Conservation (phyloP, 257 asterid genomes). For the Voacanga thouarsii region DNA sequence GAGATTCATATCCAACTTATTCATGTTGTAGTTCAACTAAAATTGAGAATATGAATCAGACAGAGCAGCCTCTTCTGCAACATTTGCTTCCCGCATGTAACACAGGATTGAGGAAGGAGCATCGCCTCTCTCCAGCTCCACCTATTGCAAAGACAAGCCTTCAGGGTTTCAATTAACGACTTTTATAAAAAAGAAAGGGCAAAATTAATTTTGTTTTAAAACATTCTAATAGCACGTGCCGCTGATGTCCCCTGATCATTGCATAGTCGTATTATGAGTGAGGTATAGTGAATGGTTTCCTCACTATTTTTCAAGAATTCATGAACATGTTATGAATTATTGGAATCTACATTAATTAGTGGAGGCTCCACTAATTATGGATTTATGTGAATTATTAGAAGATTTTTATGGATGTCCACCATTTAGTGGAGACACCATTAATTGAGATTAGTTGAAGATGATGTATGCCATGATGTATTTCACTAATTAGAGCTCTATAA, state of each 20-base stretch:
- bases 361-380: too few relatives aligned
- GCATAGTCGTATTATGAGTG: conserved; percentile 54
- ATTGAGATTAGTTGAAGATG: too few relatives aligned
- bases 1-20: too few relatives aligned
- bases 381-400: too few relatives aligned
- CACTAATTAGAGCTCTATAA: too few relatives aligned
- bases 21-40: too few relatives aligned
- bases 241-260: conserved; percentile 56
- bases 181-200: background rate
- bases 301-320: conserved; percentile 23
- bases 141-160: conserved; percentile 20
- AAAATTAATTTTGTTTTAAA: background rate
- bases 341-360: too few relatives aligned
- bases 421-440: too few relatives aligned
- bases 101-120: conserved; percentile 57
- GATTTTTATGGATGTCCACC: too few relatives aligned
- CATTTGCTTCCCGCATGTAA: conserved; percentile 51
- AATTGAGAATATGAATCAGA: too few relatives aligned
- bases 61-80: conserved; percentile 34
- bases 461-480: too few relatives aligned
- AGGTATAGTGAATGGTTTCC: conserved; percentile 32
- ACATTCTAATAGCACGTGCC: conserved; percentile 16
- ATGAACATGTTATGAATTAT: background rate
- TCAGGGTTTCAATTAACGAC: too few relatives aligned
- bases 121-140: conserved; percentile 59